Base-by-base conservation (phyloP, 2,329 filamentous ascomycete species). In the Fonsecaea monophora region DNA sequence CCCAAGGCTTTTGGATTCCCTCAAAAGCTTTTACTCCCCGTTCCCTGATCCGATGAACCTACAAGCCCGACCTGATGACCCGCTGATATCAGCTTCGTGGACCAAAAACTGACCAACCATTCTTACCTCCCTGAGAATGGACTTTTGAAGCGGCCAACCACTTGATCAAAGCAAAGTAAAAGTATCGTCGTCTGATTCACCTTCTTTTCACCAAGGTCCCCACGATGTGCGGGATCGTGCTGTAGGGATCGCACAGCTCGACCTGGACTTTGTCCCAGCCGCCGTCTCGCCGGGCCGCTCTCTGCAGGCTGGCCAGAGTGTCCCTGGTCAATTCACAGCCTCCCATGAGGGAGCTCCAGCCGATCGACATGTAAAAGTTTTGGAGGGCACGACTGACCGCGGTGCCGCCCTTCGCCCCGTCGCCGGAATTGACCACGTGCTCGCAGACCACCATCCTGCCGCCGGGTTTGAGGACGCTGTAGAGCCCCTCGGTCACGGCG, bases 391-490 rank as follows among this genome's bases (percentile, higher is more conserved):
- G 74, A n/a, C 79, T 82, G 7, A 81, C 7, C 4, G 21, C 45
- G 7, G 82, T 15, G 30, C 78, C 81, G 5, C 82, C 84, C 72
- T 78, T 79, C 53, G 77, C 74, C n/a, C 75, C 78, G 59, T 75
- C 73, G 80, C 82, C 85, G 2, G 82, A 79, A 70, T 84, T 85
- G 25, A 77, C 79, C 8, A 85, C 82, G 76, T 87, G 85, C 74
- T 87, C 85, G 61, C 80, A 83, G 40, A 87, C 76, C 10, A 87
- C 75, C 75, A 87, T 74, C 63, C 82, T 76, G 0, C 85, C 85
- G 2, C 85, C 85, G 0, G 85, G 85, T 67, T 82, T 83, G 53
- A 87, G 72, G 66, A 87, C 71, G 0, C 70, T 70, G 72, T 86
- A 86, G 37, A 87, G 69, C 0, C 80, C 79, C 1, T 74, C 73